Evolutionary conservation across 1,284 basidiomycete genomes (phyloP).

Genomic region (Tremellales sp.): DNA sequence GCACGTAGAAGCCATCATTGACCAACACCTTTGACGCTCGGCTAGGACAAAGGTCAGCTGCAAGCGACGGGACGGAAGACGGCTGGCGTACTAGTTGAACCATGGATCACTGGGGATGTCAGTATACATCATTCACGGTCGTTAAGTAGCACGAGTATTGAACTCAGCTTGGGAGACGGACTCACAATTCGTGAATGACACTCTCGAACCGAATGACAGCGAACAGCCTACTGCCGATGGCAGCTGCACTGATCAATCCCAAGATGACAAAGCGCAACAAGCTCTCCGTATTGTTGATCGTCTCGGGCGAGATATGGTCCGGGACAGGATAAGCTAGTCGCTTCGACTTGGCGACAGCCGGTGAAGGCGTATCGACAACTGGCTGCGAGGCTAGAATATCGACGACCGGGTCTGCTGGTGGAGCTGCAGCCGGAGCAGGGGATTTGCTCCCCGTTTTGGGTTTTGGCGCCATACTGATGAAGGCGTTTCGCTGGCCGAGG

Average conservation of each 20-base stretch:
- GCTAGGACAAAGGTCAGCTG: constrained; percentile 49
- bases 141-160: background rate
- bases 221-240: constrained; percentile 92
- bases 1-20: constrained; percentile 87
- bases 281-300: constrained; percentile 74
- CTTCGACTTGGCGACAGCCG: background rate
- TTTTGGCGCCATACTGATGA: constrained; percentile 10
- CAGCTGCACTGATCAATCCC: constrained; percentile 82
- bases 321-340: constrained; percentile 46
- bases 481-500: constrained; percentile 1
- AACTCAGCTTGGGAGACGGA: constrained; percentile 22
- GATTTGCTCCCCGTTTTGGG: constrained; percentile 5
- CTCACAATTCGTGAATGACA: constrained; percentile 98
- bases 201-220: constrained; percentile 98
- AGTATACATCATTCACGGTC: constrained; percentile 4
- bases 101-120: constrained; percentile 74
- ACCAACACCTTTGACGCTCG: constrained; percentile 86
- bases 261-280: constrained; percentile 82
- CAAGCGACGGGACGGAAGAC: background rate
- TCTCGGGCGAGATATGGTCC: constrained; percentile 50
- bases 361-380: constrained; percentile 1
- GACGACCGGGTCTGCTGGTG: background rate
- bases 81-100: constrained; percentile 81
- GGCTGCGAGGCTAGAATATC: background rate
- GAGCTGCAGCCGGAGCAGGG: background rate